Base-by-base conservation (phyloP, 1,284 basidiomycete species). In the Malassezia obtusa region DNA sequence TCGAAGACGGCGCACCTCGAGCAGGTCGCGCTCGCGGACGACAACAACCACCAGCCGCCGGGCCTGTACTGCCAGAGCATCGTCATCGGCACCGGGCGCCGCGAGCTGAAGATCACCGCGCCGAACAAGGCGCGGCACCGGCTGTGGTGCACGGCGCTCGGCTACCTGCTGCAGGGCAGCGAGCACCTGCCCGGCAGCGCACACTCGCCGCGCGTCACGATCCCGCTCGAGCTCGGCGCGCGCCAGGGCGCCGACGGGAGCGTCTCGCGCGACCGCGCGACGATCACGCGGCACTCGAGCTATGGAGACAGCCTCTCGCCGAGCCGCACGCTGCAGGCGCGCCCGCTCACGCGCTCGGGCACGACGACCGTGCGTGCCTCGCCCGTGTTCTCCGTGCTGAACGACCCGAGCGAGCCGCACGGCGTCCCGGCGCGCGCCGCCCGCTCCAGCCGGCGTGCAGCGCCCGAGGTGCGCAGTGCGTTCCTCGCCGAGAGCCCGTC, bases 1-100 rank as follows among this genome's bases (percentile, higher is more conserved):
- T 88, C 90, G 31, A 98, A 98, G 83, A 92, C 88, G 75, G 92
- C 91, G n/a, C 92, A 88, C 74, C 92, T 99, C 67, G 89, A 94
- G 65, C 83, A 84, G 28, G 88, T 98, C 19, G 81, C 86, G 48
- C 83, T 85, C 5, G 86, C 95, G 17, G 80, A 94, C 58, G 92
- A 98, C 75, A 83, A 84, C 44, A 95, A 95, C 73, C 85, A 87
- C 5, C 84, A 87, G 79, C 91, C 92, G 7, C 87, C 91, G 40
- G 92, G 91, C 37, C 77, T 98, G 62, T 84, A 87, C 76, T 85
- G 86, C 69, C 87, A 94, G 75, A 92, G 87, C 63, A 85, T 99
- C 41, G 79, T 99, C 31, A 84, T 99, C 55, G 84, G 87, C 22
- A 96, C 91, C 0, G 85, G 87, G 4, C 85, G 89, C 58, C 81